phyloP scores from a whole-genome alignment of 331 rosid species.

The Malus hybrid region DNA sequence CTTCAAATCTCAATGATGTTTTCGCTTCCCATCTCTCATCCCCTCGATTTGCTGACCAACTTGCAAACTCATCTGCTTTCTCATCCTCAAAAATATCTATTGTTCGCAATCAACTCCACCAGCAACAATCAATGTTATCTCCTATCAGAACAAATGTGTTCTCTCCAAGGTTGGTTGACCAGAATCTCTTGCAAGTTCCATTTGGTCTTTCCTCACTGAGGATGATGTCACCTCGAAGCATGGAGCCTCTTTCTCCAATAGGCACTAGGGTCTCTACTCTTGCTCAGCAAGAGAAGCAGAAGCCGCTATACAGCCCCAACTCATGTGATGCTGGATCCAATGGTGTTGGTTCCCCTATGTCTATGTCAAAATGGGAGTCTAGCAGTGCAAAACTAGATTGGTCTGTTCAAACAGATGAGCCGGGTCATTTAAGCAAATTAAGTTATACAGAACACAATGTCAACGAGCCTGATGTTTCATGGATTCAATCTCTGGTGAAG shows the following conservation, averaged over 20 bases:
- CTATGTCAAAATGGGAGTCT: slow-evolving; percentile 14
- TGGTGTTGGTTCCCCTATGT: slow-evolving; percentile 1
- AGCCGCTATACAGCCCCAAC: background rate
- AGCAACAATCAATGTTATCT: background rate
- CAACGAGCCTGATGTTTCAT: slow-evolving; percentile 16
- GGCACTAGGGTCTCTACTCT: slow-evolving; percentile 3
- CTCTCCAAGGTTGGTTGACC: background rate
- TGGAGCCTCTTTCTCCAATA: slow-evolving; percentile 8
- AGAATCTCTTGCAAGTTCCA: slow-evolving; percentile 9
- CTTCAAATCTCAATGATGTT: slow-evolving; percentile 15
- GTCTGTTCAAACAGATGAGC: slow-evolving; percentile 10
- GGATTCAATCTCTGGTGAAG: slow-evolving; percentile 15
- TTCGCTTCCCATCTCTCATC: slow-evolving; percentile 14
- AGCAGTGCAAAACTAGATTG: slow-evolving; percentile 8
- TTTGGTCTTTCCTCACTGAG: background rate
- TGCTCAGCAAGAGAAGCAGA: slow-evolving; percentile 2
- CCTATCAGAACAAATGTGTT: slow-evolving; percentile 2
- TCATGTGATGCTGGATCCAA: slow-evolving; percentile 4
- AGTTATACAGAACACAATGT: background rate
- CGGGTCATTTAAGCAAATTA: background rate
- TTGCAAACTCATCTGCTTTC: background rate
- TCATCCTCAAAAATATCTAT: slow-evolving; percentile 4
- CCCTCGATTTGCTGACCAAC: slow-evolving; percentile 9
- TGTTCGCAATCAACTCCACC: background rate
- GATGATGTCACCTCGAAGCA: slow-evolving; percentile 1